A percentile compares a stretch with the other conserved stretches of the same genome.
These are phyloP conservation scores for Nicotiana obtusifolia DNA, from an alignment of 257 asterid genomes.

Conservation along the genomic window DNA sequence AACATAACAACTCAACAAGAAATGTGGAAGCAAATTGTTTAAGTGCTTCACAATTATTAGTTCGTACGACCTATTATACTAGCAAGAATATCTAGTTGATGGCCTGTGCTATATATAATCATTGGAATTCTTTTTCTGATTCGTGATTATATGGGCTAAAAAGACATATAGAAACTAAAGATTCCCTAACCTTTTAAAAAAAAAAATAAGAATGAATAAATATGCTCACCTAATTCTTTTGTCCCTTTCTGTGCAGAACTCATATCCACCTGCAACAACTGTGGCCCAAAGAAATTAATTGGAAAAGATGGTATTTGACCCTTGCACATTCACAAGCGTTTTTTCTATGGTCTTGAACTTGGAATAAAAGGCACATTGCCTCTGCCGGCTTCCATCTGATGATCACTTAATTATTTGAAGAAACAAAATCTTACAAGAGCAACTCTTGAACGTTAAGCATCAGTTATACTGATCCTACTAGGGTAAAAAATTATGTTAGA, in stretches of 20 bases:
- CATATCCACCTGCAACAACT: background rate
- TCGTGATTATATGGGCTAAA: background rate
- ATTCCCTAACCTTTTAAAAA: background rate
- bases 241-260: background rate
- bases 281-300: background rate
- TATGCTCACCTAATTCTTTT: background rate
- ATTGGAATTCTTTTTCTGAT: background rate
- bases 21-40: background rate
- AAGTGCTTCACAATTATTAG: background rate
- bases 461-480: background rate
- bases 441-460: background rate
- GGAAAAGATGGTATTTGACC: constrained; percentile 6
- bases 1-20: background rate
- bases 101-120: background rate
- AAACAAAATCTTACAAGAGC: too few relatives aligned
- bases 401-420: background rate
- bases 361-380: background rate
- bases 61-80: background rate
- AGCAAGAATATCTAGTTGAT: constrained; percentile 3
- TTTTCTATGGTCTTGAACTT: background rate
- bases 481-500: background rate
- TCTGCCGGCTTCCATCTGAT: background rate
- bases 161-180: background rate
- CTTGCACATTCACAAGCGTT: background rate
- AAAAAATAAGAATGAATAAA: background rate